Conservation (phyloP, 768 basidiomycete species). For the Leccinellum luteum region DNA sequence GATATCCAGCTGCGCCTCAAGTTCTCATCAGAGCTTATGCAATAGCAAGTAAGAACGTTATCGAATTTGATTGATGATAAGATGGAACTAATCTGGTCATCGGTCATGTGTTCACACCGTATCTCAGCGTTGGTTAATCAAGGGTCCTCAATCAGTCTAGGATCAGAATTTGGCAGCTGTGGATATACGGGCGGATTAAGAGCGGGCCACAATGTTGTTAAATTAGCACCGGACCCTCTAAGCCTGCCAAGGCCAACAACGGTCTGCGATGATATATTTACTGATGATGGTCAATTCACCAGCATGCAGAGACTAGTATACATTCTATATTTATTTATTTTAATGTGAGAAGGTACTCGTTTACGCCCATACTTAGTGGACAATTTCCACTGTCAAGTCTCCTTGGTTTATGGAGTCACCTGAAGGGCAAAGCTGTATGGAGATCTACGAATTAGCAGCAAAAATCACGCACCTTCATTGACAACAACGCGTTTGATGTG, state of each 20-base stretch:
- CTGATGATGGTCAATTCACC: neutral
- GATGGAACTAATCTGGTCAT: constrained; percentile 6
- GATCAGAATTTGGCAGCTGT: constrained; percentile 4
- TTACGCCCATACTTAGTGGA: constrained; percentile 45
- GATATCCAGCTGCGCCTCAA: constrained; percentile 42
- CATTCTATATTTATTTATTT: constrained; percentile 13
- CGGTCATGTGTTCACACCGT: constrained; percentile 16
- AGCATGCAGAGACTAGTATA: constrained; percentile 16
- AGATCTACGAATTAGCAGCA: neutral
- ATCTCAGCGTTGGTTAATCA: constrained; percentile 12
- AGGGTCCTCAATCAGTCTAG: constrained; percentile 1
- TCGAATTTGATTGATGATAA: constrained; percentile 23
- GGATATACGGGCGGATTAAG: neutral
- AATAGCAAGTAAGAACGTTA: constrained; percentile 17
- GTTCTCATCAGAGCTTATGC: constrained; percentile 23
- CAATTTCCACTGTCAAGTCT: constrained; percentile 87
- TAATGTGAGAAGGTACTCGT: constrained; percentile 14
- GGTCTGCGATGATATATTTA: neutral
- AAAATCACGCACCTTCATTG: constrained; percentile 61
- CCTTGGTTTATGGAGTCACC: constrained; percentile 95
- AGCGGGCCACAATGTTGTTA: constrained; percentile 8
- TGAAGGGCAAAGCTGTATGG: constrained; percentile 29
- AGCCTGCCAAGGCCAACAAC: constrained; percentile 17
- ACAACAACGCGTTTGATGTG: constrained; percentile 93
- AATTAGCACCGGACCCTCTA: constrained; percentile 8